Evolutionary conservation across 768 basidiomycete species (phyloP), one percentile per base, ranked within the genome.

Genomic region (Calvatia gigantea): DNA sequence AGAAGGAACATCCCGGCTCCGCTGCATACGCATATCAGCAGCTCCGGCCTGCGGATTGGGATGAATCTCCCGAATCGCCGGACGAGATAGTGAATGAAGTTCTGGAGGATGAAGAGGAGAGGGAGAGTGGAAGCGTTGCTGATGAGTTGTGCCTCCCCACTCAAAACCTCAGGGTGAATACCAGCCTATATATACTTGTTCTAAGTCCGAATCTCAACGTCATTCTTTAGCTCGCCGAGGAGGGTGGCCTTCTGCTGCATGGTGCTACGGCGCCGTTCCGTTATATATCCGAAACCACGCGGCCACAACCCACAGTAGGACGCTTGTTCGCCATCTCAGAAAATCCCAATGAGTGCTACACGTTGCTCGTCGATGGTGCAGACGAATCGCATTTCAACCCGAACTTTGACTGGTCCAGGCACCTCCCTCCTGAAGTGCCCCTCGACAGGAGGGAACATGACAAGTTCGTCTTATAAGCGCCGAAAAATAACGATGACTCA

Each of bases 391-490:
- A 72, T 45, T 76, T 72, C 60, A 73, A 78, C 57, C 78, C 75
- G 6, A 67, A 75, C 60, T 76, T 81, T 33, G 77, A 79, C 46
- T 81, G 79, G 79, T 74, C 76, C 4, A 75, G 78, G 27, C 69
- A 78, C 59, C 69, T 81, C 25, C 78, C 79, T 35, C 45, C 63
- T 2, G 66, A 66, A 9, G 76, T 78, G 12, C 73, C 70, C 28
- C 65, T 81, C 15, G 72, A 74, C 57, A 67, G 78, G 32, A 62
- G 62, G 43, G 75, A 75, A 47, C 78, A 80, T 54, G 78, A 79
- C 62, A 73, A 62, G 78, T 75, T 51, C 51, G 71, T 60, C 23
- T 23, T 56, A 11, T 6, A n/a, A 6, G 32, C 6, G 0, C n/a
- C 25, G 15, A 43, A 52, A 52, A 43, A 19, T 52, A 52, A 29